A percentile compares a stretch with the other conserved stretches of the same genome.
phyloP scores from a whole-genome alignment of 495 filamentous ascomycete species.

The Podospora sp. region DNA sequence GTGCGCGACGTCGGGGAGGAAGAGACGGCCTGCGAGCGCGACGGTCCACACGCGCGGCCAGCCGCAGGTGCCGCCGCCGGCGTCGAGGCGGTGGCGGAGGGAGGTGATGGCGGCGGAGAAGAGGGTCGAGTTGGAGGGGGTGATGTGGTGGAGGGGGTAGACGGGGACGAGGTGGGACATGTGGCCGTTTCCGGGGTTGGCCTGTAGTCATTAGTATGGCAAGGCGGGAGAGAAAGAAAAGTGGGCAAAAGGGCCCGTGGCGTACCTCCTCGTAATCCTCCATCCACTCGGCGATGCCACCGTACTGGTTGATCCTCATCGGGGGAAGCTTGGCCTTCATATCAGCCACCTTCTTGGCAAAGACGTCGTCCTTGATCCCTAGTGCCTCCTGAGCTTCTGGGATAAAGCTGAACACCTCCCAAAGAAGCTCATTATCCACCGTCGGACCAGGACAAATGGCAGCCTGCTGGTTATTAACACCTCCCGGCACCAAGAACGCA shows the following conservation, averaged over 20 bases:
- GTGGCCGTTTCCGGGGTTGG: conserved; percentile 16
- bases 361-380: conserved; percentile 5
- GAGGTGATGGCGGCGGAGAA: conserved; percentile 5
- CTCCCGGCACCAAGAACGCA: conserved; percentile 5
- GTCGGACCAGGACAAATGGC: conserved; percentile 8
- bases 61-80: conserved; percentile 10
- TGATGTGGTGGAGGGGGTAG: conserved; percentile 10
- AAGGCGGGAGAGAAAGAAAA: background rate
- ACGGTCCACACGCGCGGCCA: conserved; percentile 14
- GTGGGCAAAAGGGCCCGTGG: background rate
- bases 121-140: conserved; percentile 9
- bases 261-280: conserved; percentile 16
- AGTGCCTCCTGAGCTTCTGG: conserved; percentile 11
- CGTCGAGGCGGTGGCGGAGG: conserved; percentile 3
- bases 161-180: conserved; percentile 15
- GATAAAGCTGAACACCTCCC: conserved; percentile 14
- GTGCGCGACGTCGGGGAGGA: background rate
- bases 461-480: background rate
- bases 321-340: conserved; percentile 12
- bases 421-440: conserved; percentile 13
- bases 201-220: background rate
- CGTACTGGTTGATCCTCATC: conserved; percentile 16
- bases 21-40: background rate
- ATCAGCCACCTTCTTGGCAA: background rate
- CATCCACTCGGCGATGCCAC: conserved; percentile 17